Conservation (phyloP, 257 asterid genomes). For the Cynanchum wilfordii region DNA sequence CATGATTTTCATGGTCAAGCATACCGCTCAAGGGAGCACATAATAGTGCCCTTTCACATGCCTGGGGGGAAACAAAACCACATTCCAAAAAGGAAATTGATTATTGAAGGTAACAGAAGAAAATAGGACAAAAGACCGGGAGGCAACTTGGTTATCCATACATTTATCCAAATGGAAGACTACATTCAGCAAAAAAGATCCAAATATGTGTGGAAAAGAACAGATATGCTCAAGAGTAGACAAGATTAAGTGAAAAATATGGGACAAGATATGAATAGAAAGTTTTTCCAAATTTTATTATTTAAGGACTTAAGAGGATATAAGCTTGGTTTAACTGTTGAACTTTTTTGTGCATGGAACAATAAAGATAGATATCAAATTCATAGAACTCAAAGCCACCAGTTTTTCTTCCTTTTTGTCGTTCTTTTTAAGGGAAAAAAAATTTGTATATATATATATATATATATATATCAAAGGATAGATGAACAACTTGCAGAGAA, state of each 20-base stretch:
- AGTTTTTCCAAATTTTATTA: not conserved
- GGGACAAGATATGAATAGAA: not conserved
- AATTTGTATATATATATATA: too few relatives aligned
- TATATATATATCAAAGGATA: too few relatives aligned
- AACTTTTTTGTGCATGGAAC: not conserved
- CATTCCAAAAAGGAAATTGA: slow-evolving; percentile 8
- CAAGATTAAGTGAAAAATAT: not conserved
- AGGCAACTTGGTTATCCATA: not conserved
- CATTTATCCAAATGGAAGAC: not conserved
- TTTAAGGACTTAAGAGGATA: not conserved
- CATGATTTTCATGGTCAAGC: slow-evolving; percentile 28
- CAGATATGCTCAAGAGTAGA: not conserved
- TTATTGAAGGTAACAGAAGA: slow-evolving; percentile 3
- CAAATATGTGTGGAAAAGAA: not conserved
- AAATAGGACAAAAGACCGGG: not conserved
- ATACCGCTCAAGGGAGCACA: slow-evolving; percentile 25
- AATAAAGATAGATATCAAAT: not conserved
- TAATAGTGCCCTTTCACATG: slow-evolving; percentile 64
- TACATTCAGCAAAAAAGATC: too few relatives aligned
- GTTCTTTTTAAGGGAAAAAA: too few relatives aligned
- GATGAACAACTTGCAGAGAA: not conserved
- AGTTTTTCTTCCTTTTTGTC: not conserved
- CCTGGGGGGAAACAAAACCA: slow-evolving; percentile 34
- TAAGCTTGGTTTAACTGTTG: not conserved
- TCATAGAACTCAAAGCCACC: not conserved